Conservation (phyloP, 2,329 filamentous ascomycete genomes). For the Dothistroma pini region DNA sequence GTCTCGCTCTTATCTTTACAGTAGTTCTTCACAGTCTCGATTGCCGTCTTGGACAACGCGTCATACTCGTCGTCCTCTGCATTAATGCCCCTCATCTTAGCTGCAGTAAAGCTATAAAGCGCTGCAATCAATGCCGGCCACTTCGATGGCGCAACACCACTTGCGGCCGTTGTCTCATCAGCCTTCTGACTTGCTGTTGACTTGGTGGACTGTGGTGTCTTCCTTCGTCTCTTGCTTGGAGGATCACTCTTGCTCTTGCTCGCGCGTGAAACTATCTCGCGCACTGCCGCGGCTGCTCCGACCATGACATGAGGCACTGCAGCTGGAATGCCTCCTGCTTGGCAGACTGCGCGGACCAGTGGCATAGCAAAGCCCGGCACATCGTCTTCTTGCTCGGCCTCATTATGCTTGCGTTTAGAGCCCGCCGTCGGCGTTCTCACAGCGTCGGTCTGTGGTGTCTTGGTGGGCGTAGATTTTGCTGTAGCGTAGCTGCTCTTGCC, state of each 20-base stretch:
- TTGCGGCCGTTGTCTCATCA: neutral
- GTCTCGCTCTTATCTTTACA: neutral
- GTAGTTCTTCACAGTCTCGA: constrained; percentile 9
- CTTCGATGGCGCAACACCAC: constrained; percentile 9
- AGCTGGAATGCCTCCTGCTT: constrained; percentile 15
- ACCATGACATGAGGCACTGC: constrained; percentile 24
- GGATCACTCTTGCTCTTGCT: constrained; percentile 3
- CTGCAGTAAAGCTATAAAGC: constrained; percentile 13
- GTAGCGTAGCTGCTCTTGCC: constrained; percentile 9
- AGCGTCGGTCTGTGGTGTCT: neutral
- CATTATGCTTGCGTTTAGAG: neutral
- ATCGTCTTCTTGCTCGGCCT: neutral
- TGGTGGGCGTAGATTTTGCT: constrained; percentile 1
- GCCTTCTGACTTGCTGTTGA: neutral
- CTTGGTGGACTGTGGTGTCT: constrained; percentile 14
- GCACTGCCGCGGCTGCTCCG: constrained; percentile 20
- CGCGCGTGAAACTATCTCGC: constrained; percentile 9
- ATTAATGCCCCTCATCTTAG: constrained; percentile 14
- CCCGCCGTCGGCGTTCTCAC: constrained; percentile 10
- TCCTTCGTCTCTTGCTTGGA: constrained; percentile 10
- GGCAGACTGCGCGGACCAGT: constrained; percentile 54
- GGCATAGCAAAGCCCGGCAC: constrained; percentile 17
- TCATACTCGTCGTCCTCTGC: constrained; percentile 7
- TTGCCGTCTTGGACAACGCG: constrained; percentile 6
- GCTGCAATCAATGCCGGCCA: constrained; percentile 22